A percentile compares a stretch with the other conserved stretches of the same genome.
Conservation (phyloP, 2,329 filamentous ascomycete genomes). For the Alternaria ventricosa region DNA sequence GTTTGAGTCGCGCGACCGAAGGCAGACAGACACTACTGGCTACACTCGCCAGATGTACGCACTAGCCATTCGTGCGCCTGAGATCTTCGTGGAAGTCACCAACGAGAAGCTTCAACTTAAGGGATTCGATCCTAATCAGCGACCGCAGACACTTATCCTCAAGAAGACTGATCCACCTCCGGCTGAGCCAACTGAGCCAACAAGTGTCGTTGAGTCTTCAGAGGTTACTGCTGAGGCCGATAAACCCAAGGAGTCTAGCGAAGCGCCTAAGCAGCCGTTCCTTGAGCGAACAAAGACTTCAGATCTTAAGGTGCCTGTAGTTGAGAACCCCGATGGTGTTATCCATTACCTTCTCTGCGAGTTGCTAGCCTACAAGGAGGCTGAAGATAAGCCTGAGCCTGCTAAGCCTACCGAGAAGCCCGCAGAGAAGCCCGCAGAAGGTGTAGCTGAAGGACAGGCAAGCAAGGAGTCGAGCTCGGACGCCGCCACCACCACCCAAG, state of each 20-base stretch:
- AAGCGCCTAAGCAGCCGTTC: slow-evolving; percentile 53
- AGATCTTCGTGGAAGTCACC: slow-evolving; percentile 84
- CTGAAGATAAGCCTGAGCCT: slow-evolving; percentile 78
- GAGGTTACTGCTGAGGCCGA: slow-evolving; percentile 43
- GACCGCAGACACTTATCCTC: slow-evolving; percentile 60
- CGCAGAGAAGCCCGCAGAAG: slow-evolving; percentile 49
- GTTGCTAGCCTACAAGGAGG: slow-evolving; percentile 87
- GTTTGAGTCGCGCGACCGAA: slow-evolving; percentile 65
- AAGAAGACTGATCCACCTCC: slow-evolving; percentile 55
- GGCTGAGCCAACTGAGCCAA: slow-evolving; percentile 23
- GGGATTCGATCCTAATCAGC: slow-evolving; percentile 64
- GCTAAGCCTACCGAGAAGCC: slow-evolving; percentile 47
- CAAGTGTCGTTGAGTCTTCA: slow-evolving; percentile 21
- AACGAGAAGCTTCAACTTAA: slow-evolving; percentile 81
- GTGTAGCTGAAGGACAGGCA: slow-evolving; percentile 37
- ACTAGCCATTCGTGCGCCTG: slow-evolving; percentile 79
- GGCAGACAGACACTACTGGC: slow-evolving; percentile 68
- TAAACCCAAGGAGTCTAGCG: slow-evolving; percentile 43
- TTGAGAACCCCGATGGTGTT: slow-evolving; percentile 93
- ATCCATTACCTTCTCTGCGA: slow-evolving; percentile 95
- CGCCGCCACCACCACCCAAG: slow-evolving; percentile 1
- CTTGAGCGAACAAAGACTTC: slow-evolving; percentile 68
- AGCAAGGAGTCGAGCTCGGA: slow-evolving; percentile 13
- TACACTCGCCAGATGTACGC: slow-evolving; percentile 82
- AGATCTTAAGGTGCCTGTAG: slow-evolving; percentile 80